Evolutionary conservation across 441 rosid genomes (phyloP).

Genomic region (Syzygium syzygioides): DNA sequence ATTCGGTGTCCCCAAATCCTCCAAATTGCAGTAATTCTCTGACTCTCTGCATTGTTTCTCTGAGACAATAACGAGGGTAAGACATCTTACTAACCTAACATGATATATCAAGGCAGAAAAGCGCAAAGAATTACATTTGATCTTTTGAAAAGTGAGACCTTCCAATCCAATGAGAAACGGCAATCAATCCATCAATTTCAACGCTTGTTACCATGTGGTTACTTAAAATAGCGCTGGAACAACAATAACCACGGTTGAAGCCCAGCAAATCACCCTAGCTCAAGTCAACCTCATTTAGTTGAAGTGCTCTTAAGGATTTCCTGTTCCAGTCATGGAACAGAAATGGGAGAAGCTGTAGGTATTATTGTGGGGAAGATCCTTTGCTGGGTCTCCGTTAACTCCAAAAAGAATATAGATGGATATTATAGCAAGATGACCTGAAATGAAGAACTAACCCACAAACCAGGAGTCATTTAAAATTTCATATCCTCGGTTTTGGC

Average conservation of each 20-base stretch:
- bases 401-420: not conserved
- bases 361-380: not conserved
- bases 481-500: not conserved
- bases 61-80: conserved; percentile 1
- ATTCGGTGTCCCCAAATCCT: conserved; percentile 64
- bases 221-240: not conserved
- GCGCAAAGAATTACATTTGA: not conserved
- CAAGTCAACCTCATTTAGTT: not conserved
- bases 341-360: not conserved
- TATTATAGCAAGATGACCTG: not conserved
- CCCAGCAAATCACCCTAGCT: not conserved
- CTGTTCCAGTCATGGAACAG: not conserved
- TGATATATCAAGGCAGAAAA: not conserved
- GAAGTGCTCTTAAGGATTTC: not conserved
- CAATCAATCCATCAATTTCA: not conserved
- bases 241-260: not conserved
- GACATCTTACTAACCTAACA: not conserved
- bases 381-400: not conserved
- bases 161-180: not conserved
- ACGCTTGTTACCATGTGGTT: not conserved
- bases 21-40: conserved; percentile 70
- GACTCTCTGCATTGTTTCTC: conserved; percentile 70
- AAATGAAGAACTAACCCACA: not conserved
- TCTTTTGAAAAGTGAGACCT: not conserved
- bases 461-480: not conserved